Evolutionary conservation across 345 rosid genomes (phyloP), one percentile per base, ranked within the genome.

Genomic region (Aurinia saxatilis): DNA sequence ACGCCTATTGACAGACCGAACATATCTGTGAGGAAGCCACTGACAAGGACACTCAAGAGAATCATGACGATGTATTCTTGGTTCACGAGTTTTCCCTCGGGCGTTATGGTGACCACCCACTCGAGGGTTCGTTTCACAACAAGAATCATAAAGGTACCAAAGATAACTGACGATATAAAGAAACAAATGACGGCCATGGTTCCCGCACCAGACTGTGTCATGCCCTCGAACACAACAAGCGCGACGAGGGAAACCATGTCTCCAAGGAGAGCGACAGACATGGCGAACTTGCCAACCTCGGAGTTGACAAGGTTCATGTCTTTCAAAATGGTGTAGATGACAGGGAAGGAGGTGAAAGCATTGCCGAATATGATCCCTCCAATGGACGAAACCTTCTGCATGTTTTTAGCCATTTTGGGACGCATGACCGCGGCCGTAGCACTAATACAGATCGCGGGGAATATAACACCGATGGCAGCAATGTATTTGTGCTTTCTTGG

Each of bases 301-400:
- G 95, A 84, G 77, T 78, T 82, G 8, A 84, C 76, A 7, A 87
- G 75, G 53, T 84, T 87, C 39, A 82, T 51, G 54, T 84, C 90
- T 30, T 76, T 74, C 36, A 84, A 77, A 29, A 84, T 44, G 0
- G 78, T 78, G 70, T 74, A 60, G 13, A 84, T 63, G 6, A 82
- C 81, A 7, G 81, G 80, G 64, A 80, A 82, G 2, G 80, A 49
- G 1, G 88, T 75, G 31, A 81, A 21, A 5, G 80, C 73, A 5
- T 78, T 17, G 2, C 59, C 56, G 1, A 76, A 23, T 0, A 74
- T 45, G 1, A 84, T 17, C 1, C 68, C 76, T 39, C 78, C 79
- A 29, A 87, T 57, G 1, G 84, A 60, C 2, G 80, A 38, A 0
- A 41, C 0, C 16, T 63, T 73, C 15, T 59, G 34, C 6, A 82